Conservation (phyloP, 768 basidiomycete species). For the Xerocomellus amylosporus region DNA sequence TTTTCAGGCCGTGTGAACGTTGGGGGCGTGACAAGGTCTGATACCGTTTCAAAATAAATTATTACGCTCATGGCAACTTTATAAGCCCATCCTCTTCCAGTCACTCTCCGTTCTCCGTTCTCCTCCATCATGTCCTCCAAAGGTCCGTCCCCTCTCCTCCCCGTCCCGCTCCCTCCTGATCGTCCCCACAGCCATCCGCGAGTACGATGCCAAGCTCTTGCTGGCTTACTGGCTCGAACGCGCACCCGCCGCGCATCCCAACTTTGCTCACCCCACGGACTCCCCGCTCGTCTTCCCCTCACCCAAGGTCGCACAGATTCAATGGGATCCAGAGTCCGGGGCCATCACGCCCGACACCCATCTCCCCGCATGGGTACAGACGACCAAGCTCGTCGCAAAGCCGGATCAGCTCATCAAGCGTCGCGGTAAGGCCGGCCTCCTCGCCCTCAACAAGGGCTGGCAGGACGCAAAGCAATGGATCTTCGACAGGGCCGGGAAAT, state of each 20-base stretch:
- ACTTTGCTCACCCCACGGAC: slow-evolving; percentile 45
- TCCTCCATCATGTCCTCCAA: slow-evolving; percentile 33
- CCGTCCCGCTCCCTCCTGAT: slow-evolving; percentile 1
- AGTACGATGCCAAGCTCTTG: slow-evolving; percentile 98
- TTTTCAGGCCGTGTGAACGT: slow-evolving; percentile 29
- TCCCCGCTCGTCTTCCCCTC: slow-evolving; percentile 52
- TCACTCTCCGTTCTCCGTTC: slow-evolving; percentile 1
- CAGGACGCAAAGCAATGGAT: slow-evolving; percentile 88
- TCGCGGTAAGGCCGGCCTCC: slow-evolving; percentile 95
- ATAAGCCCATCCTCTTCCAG: slow-evolving; percentile 13
- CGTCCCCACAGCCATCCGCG: slow-evolving; percentile 71
- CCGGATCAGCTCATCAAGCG: slow-evolving; percentile 99
- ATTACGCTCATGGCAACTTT: slow-evolving; percentile 14
- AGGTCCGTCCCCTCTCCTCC: slow-evolving; percentile 21
- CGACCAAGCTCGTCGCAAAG: slow-evolving; percentile 88
- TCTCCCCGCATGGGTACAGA: slow-evolving; percentile 80
- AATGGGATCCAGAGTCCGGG: slow-evolving; percentile 74
- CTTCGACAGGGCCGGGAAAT: slow-evolving; percentile 82
- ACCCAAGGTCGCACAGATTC: slow-evolving; percentile 81
- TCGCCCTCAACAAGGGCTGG: slow-evolving; percentile 93
- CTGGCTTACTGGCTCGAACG: slow-evolving; percentile 96
- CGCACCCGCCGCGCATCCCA: slow-evolving; percentile 73
- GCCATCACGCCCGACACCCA: slow-evolving; percentile 55
- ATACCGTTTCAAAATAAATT: slow-evolving; percentile 21
- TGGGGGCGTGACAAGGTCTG: slow-evolving; percentile 29